Evolutionary conservation across 2,329 filamentous ascomycete genomes (phyloP).

Genomic region (Botrytis hyacinthi): DNA sequence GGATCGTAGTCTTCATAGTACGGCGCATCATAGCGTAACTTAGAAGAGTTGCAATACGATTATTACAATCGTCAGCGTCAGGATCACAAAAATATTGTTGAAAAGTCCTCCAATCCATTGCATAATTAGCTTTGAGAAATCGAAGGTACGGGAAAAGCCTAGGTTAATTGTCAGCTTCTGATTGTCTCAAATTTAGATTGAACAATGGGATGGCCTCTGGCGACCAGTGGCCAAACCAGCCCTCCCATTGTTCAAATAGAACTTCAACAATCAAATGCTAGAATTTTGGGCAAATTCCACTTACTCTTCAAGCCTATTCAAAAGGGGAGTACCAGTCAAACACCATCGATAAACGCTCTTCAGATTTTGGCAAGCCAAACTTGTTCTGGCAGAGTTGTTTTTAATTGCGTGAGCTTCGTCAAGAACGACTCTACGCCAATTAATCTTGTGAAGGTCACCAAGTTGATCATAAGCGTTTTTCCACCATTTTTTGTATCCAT

Average conservation of each 20-base stretch:
- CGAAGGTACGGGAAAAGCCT: conserved; percentile 38
- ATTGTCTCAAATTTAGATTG: conserved; percentile 5
- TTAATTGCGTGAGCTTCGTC: conserved; percentile 59
- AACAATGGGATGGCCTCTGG: not conserved
- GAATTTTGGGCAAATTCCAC: not conserved
- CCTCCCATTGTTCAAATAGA: not conserved
- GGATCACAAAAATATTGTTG: conserved; percentile 37
- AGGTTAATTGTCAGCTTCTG: conserved; percentile 15
- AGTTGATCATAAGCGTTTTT: conserved; percentile 36
- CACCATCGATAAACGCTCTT: conserved; percentile 37
- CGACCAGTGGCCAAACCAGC: not conserved
- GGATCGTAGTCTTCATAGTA: conserved; percentile 53
- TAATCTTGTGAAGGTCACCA: conserved; percentile 42
- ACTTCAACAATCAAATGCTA: not conserved
- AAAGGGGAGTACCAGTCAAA: conserved; percentile 37
- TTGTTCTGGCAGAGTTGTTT: conserved; percentile 44
- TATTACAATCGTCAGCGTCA: conserved; percentile 25
- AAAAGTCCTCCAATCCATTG: conserved; percentile 34
- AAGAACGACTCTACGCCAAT: conserved; percentile 53
- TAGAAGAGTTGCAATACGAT: conserved; percentile 32
- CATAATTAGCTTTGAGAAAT: conserved; percentile 36
- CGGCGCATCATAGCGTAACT: conserved; percentile 51
- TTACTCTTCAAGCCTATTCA: conserved; percentile 37
- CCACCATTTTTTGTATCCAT: conserved; percentile 39
- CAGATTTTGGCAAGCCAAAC: conserved; percentile 45